phyloP scores from a whole-genome alignment of 2,329 filamentous ascomycete species.

The Aspergillus neotritici region DNA sequence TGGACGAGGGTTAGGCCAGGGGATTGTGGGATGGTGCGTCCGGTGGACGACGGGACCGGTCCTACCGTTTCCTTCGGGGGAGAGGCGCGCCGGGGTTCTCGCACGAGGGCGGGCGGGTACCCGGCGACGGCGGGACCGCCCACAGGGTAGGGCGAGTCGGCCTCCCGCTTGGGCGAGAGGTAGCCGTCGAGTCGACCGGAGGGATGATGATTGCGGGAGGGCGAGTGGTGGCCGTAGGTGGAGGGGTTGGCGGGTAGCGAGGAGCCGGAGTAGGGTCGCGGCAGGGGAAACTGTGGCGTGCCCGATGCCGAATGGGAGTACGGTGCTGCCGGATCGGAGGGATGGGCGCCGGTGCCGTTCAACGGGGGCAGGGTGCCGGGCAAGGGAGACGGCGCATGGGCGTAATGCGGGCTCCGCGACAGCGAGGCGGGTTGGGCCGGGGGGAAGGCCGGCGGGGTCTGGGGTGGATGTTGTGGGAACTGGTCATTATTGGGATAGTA shows the following conservation, averaged over 20 bases:
- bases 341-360: constrained; percentile 31
- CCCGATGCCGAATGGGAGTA: constrained; percentile 30
- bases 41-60: no score
- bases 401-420: constrained; percentile 38
- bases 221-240: constrained; percentile 31
- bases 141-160: constrained; percentile 30
- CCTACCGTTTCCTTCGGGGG: constrained; percentile 40
- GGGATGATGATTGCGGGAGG: constrained; percentile 39
- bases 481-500: constrained; percentile 41
- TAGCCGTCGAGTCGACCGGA: constrained; percentile 31
- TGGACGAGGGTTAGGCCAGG: no score
- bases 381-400: constrained; percentile 37
- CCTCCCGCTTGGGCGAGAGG: constrained; percentile 36
- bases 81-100: constrained; percentile 29
- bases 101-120: constrained; percentile 29
- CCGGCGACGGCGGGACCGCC: constrained; percentile 24
- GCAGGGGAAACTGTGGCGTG: constrained; percentile 28
- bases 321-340: constrained; percentile 30
- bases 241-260: constrained; percentile 33
- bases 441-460: constrained; percentile 39
- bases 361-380: constrained; percentile 36
- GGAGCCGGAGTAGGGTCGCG: constrained; percentile 32
- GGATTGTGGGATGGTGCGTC: no score
- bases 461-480: constrained; percentile 38
- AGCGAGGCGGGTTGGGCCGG: constrained; percentile 24